Conservation (phyloP, 441 rosid genomes). For the Eruca vesicaria region DNA sequence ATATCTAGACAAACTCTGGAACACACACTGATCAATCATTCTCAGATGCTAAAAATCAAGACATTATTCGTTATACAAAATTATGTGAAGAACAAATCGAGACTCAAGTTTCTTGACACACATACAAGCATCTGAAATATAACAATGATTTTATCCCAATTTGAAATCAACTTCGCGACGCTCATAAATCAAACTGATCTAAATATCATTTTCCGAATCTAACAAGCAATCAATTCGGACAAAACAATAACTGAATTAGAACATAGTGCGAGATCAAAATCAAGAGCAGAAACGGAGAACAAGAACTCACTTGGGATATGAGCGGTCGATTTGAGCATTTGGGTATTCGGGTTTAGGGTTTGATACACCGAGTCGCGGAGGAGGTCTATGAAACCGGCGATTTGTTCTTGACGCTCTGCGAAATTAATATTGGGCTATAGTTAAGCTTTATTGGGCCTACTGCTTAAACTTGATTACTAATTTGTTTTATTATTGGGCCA, state of each 20-base stretch:
- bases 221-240: constrained; percentile 2
- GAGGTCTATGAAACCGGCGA: not conserved
- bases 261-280: not conserved
- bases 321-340: constrained; percentile 16
- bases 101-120: not conserved
- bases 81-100: not conserved
- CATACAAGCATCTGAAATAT: not conserved
- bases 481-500: not conserved
- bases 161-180: not conserved
- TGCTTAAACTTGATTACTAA: not conserved
- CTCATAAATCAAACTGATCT: not conserved
- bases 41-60: not conserved
- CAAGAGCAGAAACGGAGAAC: not conserved
- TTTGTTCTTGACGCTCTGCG: not conserved
- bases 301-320: constrained; percentile 18
- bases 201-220: not conserved
- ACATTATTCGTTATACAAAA: not conserved
- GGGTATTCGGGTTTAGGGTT: not conserved
- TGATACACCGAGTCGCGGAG: constrained; percentile 19
- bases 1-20: not conserved
- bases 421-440: constrained; percentile 11
- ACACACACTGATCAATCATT: not conserved
- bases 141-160: not conserved
- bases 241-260: not conserved
- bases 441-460: constrained; percentile 1